Evolutionary conservation across 768 basidiomycete species (phyloP).

Genomic region (Chalciporus pseudorubinellus): DNA sequence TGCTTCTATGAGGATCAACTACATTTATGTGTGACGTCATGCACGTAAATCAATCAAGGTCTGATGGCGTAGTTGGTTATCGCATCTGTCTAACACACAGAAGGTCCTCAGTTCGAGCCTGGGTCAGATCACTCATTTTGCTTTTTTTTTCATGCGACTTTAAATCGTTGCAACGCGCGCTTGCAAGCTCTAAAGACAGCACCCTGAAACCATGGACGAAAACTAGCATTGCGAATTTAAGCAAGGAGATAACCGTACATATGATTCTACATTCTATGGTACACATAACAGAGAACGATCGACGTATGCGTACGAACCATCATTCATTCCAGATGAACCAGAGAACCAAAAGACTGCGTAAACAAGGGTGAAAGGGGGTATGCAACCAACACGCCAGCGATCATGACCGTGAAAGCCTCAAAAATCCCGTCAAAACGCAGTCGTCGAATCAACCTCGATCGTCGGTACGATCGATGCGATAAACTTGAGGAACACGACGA

Average conservation of each 20-base stretch:
- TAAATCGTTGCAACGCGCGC: background rate
- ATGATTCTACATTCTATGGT: constrained; percentile 24
- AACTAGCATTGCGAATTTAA: constrained; percentile 3
- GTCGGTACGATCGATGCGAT: constrained; percentile 98
- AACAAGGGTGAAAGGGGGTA: constrained; percentile 7
- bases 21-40: too few relatives aligned
- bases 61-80: constrained; percentile 57
- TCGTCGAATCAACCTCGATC: constrained; percentile 95
- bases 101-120: constrained; percentile 70
- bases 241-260: constrained; percentile 23
- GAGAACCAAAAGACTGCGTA: background rate
- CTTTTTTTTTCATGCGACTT: background rate
- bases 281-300: constrained; percentile 8
- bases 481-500: constrained; percentile 98
- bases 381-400: background rate
- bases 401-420: background rate
- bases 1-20: too few relatives aligned
- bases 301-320: background rate
- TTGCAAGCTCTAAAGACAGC: too few relatives aligned
- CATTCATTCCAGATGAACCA: constrained; percentile 3
- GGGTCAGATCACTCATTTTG: constrained; percentile 38
- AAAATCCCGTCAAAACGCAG: constrained; percentile 49
- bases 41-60: too few relatives aligned
- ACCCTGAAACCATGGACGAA: background rate
- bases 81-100: constrained; percentile 81